Evolutionary conservation across 176 grass and related monocot species (phyloP).

Genomic region (Aegilops speltoides): DNA sequence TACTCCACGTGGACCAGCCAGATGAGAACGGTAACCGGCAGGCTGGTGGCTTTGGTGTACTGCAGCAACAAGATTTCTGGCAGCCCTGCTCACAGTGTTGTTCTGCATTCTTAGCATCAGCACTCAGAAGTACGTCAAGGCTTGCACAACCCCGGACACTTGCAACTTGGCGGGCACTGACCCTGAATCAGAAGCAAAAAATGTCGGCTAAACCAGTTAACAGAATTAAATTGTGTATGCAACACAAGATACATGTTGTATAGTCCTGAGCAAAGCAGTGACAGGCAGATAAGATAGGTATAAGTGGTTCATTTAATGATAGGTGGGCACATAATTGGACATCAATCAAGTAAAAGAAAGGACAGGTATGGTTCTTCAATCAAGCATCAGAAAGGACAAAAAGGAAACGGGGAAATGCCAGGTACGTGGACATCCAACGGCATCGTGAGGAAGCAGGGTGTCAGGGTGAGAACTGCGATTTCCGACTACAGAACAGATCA

Average conservation of each 20-base stretch:
- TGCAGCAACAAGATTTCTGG: conserved; percentile 24
- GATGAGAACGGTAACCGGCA: conserved; percentile 25
- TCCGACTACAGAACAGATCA: neutral
- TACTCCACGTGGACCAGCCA: conserved; percentile 26
- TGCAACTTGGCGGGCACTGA: conserved; percentile 10
- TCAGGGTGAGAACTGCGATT: neutral
- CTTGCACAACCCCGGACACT: conserved; percentile 14
- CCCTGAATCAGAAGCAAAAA: conserved; percentile 35
- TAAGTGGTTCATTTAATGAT: neutral
- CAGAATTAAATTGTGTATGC: neutral
- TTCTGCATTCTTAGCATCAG: conserved; percentile 33
- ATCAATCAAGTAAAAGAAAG: neutral
- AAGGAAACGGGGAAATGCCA: neutral
- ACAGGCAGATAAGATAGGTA: neutral
- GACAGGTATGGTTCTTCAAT: neutral
- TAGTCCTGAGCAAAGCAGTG: neutral
- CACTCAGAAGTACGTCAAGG: conserved; percentile 22
- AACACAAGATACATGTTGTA: neutral
- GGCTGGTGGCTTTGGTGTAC: conserved; percentile 27
- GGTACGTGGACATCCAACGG: neutral
- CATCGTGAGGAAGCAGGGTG: neutral
- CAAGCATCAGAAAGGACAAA: neutral
- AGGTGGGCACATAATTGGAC: neutral
- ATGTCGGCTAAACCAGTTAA: neutral
- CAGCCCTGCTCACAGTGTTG: conserved; percentile 10